Evolutionary conservation across 768 basidiomycete species (phyloP).

Genomic region (Leucocoprinus birnbaumii): DNA sequence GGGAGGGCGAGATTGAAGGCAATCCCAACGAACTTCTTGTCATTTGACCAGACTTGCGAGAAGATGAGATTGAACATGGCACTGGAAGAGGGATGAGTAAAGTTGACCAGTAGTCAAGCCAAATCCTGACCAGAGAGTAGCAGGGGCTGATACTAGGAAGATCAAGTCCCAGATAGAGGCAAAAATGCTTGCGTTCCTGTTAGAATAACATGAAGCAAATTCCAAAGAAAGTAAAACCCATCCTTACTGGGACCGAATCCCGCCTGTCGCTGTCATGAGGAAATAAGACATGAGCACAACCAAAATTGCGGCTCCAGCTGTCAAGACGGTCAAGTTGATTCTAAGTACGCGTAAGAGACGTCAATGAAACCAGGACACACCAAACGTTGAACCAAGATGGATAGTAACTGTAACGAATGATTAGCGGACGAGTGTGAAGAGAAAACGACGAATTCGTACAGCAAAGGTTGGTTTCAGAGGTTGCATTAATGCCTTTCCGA

Average conservation of each 20-base stretch:
- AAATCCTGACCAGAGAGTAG: constrained; percentile 26
- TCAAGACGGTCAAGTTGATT: background rate
- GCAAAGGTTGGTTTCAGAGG: constrained; percentile 21
- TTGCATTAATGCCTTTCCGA: constrained; percentile 13
- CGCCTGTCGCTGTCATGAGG: constrained; percentile 24
- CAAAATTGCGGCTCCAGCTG: constrained; percentile 28
- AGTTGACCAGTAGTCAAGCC: background rate
- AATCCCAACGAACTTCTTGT: constrained; percentile 21
- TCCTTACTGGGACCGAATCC: constrained; percentile 26
- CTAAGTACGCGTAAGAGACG: too few relatives aligned
- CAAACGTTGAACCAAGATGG: constrained; percentile 4
- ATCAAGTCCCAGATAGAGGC: constrained; percentile 26
- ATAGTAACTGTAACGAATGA: background rate
- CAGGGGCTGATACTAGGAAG: constrained; percentile 28
- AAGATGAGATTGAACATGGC: constrained; percentile 33
- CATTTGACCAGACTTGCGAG: constrained; percentile 24
- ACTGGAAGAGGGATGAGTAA: constrained; percentile 11
- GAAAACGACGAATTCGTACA: constrained; percentile 18
- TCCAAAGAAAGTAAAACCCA: too few relatives aligned
- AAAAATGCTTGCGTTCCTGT: constrained; percentile 25
- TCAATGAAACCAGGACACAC: background rate
- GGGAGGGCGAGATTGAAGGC: constrained; percentile 28
- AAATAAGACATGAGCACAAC: constrained; percentile 24
- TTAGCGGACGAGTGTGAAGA: background rate
- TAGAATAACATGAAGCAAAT: too few relatives aligned